Evolutionary conservation across 768 basidiomycete species (phyloP), one percentile per base, ranked within the genome.

Genomic region (Mycena belliarum): DNA sequence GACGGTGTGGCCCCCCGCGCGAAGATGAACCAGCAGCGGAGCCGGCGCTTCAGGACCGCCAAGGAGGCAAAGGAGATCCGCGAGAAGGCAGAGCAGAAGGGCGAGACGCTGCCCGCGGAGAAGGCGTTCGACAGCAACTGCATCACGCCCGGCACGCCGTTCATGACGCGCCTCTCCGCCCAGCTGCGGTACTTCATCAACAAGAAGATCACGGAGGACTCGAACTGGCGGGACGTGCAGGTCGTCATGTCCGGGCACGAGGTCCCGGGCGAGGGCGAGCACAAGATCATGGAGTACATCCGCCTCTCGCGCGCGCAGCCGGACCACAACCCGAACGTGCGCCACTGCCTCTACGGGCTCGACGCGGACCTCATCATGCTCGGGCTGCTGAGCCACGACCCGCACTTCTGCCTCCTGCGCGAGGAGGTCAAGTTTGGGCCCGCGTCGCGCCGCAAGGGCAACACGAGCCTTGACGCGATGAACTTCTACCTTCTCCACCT

Each of bases 201-300:
- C 74, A 98, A 98, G 83, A 96, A 98, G 81, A 96, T 98, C 29
- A 85, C 88, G 0, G 97, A 99, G 70, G 97, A 99, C 73, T 84
- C 97, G 3, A 88, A 95, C 70, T 99, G 97, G 97, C 79, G 92
- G 57, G 83, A 88, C 53, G 85, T 98, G 40, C 81, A 94, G 68
- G 94, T 98, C 21, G 91, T 99, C 37, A 79, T 99, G 35, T 96
- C 93, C 26, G 97, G 97, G 12, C 95, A 98, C 72, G 96, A 99
- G 66, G 95, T 98, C 4, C 97, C 97, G 0, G 97, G 97, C 64
- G 97, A 99, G 74, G 97, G 97, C 58, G 97, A 99, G 70, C 97
- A 99, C 83, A 99, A 99, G 80, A 95, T 99, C 65, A 98, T 98
- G 91, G 97, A 98, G 71, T 99, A 95, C 74, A 98, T 99, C 70